phyloP scores from a whole-genome alignment of 176 grass and related monocot genomes.

The Chloris gayana region DNA sequence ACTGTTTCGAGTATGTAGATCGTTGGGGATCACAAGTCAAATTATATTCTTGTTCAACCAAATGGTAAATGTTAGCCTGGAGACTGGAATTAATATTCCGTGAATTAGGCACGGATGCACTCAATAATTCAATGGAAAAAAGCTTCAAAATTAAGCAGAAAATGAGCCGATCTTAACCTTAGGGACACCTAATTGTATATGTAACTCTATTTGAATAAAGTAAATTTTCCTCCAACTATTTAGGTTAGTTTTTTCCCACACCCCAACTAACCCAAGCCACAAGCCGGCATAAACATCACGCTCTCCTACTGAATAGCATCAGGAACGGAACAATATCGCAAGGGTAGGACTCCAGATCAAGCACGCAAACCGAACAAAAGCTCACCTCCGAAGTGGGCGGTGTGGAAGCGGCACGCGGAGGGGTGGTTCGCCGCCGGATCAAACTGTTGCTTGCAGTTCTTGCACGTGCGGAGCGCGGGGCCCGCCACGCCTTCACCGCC shows the following conservation, averaged over 20 bases:
- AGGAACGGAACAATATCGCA: neutral
- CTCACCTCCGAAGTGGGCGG: constrained; percentile 70
- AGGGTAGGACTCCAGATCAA: neutral
- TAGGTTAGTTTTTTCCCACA: neutral
- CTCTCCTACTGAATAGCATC: neutral
- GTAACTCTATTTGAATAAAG: neutral
- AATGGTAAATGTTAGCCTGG: neutral
- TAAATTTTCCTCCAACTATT: neutral
- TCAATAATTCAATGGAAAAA: neutral
- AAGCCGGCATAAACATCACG: neutral
- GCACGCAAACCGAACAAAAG: too few relatives aligned
- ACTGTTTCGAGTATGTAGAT: neutral
- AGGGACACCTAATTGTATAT: neutral
- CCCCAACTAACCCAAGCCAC: neutral
- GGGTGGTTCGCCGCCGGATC: constrained; percentile 70
- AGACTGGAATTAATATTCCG: neutral
- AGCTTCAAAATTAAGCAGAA: neutral
- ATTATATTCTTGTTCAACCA: neutral
- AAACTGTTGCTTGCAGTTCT: constrained; percentile 84
- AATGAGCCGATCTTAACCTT: neutral
- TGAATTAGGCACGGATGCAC: neutral
- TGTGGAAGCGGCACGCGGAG: constrained; percentile 62
- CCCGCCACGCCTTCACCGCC: neutral
- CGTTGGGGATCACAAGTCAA: neutral
- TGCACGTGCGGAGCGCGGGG: constrained; percentile 65